These are phyloP conservation scores for Turritis glabra DNA, from an alignment of 345 rosid genomes.

Conservation along the genomic window DNA sequence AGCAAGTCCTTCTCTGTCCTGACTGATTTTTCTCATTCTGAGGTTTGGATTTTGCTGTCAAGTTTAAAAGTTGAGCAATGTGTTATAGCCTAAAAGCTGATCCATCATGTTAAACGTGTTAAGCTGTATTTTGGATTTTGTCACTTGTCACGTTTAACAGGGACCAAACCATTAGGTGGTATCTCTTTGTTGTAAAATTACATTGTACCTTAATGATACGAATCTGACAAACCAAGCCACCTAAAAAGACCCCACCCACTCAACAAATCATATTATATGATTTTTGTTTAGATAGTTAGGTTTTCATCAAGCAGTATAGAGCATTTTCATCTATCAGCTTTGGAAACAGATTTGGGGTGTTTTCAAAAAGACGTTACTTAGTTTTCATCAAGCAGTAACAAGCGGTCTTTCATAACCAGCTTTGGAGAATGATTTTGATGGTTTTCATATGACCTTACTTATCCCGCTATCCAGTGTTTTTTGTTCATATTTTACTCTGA, in stretches of 20 bases:
- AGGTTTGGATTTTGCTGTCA: background rate
- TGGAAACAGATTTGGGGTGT: background rate
- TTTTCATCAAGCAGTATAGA: background rate
- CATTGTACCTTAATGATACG: slow-evolving; percentile 10
- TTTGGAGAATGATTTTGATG: slow-evolving; percentile 16
- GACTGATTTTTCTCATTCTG: background rate
- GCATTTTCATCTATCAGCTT: background rate
- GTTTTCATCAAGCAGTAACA: background rate
- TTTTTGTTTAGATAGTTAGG: slow-evolving; percentile 3
- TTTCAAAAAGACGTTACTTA: background rate
- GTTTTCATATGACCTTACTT: slow-evolving; percentile 9
- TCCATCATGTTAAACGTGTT: slow-evolving; percentile 10
- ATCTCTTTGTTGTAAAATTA: slow-evolving; percentile 3
- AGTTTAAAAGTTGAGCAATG: background rate
- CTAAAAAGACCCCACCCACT: background rate
- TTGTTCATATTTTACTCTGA: background rate
- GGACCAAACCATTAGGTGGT: slow-evolving; percentile 18
- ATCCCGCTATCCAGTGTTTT: background rate
- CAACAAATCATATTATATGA: background rate
- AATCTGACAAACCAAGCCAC: slow-evolving; percentile 21
- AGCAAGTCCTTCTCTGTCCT: slow-evolving; percentile 33
- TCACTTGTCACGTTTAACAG: background rate
- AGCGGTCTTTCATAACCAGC: background rate
- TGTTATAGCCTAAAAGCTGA: slow-evolving; percentile 11
- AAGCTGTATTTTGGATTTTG: background rate